A percentile compares a stretch with the other conserved stretches of the same genome.
Evolutionary conservation across 2,329 filamentous ascomycete species (phyloP).

Genomic region (Davidsoniella eucalypti): DNA sequence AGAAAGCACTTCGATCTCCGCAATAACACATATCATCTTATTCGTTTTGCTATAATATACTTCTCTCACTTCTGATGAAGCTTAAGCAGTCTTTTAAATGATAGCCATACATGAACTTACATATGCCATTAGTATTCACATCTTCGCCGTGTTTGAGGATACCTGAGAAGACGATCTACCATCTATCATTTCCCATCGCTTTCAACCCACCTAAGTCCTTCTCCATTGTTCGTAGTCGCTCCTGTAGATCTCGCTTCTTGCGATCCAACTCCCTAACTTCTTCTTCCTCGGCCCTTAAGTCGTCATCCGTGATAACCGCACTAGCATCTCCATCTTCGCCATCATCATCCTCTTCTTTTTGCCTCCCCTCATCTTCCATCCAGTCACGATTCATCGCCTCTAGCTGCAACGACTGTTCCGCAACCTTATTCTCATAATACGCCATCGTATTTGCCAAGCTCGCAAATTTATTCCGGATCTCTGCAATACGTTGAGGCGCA

Average conservation of each 20-base stretch:
- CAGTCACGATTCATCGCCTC: constrained; percentile 54
- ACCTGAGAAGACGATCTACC: neutral
- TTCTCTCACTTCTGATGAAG: no score
- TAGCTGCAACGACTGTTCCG: constrained; percentile 57
- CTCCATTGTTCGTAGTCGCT: constrained; percentile 35
- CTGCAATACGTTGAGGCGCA: constrained; percentile 57
- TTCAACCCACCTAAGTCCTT: constrained; percentile 38
- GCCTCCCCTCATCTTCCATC: constrained; percentile 37
- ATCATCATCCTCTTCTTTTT: constrained; percentile 31
- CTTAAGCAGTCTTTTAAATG: no score
- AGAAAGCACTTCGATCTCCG: no score
- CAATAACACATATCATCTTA: no score
- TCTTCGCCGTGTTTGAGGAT: no score
- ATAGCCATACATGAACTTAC: no score
- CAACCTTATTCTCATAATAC: constrained; percentile 67
- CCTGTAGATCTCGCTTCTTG: constrained; percentile 40
- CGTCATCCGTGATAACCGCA: constrained; percentile 46
- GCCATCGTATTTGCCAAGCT: constrained; percentile 57
- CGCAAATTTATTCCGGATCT: constrained; percentile 53
- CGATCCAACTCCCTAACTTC: constrained; percentile 40
- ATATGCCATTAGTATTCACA: no score
- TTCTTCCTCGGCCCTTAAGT: constrained; percentile 52
- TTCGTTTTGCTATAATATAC: no score
- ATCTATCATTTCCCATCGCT: constrained; percentile 26
- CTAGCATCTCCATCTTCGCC: constrained; percentile 19